Evolutionary conservation across 1,139 yeast genomes (phyloP).

Genomic region (Hyphopichia wangnamkhiaoensis): DNA sequence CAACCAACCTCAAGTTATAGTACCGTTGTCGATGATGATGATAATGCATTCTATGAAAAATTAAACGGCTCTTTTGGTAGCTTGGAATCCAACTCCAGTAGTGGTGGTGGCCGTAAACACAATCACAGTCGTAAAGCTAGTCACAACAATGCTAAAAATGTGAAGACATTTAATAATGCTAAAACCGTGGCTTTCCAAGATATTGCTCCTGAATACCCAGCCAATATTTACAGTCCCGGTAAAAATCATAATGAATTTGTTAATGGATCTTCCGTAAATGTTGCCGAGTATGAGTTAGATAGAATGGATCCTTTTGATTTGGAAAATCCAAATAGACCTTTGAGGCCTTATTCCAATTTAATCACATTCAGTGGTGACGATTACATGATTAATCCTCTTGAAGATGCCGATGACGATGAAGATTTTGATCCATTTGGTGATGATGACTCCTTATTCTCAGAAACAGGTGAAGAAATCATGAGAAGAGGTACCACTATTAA

Average conservation of each 20-base stretch:
- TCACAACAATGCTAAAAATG: conserved; percentile 1
- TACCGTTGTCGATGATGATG: conserved; percentile 24
- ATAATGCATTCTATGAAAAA: conserved; percentile 17
- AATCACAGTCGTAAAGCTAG: not conserved
- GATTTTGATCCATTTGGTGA: conserved; percentile 49
- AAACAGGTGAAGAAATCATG: conserved; percentile 41
- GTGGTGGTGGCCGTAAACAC: not conserved
- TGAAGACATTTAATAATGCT: conserved; percentile 4
- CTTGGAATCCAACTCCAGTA: conserved; percentile 2
- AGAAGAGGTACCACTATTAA: conserved; percentile 37
- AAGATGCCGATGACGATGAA: conserved; percentile 41
- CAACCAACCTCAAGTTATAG: conserved; percentile 18
- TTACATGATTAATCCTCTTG: conserved; percentile 42
- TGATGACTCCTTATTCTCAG: conserved; percentile 46
- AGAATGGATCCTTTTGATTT: conserved; percentile 21
- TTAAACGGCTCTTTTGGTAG: conserved; percentile 4
- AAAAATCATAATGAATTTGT: conserved; percentile 22
- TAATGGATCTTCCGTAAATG: not conserved
- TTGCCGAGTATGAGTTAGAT: conserved; percentile 15
- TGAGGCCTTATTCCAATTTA: conserved; percentile 23
- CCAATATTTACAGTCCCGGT: conserved; percentile 29
- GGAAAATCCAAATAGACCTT: conserved; percentile 14
- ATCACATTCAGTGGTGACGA: conserved; percentile 40
- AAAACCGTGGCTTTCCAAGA: conserved; percentile 40
- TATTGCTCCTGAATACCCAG: conserved; percentile 38